These are phyloP conservation scores for Termitomyces sp. DNA, from an alignment of 768 basidiomycete genomes.

Conservation along the genomic window DNA sequence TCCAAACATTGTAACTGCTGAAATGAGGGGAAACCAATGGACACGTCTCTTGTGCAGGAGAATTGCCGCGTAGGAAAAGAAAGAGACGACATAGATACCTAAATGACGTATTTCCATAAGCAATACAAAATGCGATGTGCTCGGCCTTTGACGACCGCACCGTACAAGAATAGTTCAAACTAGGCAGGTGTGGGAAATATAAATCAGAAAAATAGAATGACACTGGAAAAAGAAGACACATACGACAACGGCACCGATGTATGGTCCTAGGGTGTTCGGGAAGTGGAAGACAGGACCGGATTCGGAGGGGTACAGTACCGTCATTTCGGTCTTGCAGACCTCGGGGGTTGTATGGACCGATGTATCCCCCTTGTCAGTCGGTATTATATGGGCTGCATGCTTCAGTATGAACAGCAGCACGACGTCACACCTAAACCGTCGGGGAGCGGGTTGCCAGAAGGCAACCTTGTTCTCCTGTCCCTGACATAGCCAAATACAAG, in stretches of 20 bases:
- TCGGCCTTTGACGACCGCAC: conserved; percentile 1
- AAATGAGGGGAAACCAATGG: background rate
- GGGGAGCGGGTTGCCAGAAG: background rate
- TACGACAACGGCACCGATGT: conserved; percentile 9
- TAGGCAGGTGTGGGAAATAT: background rate
- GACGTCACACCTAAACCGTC: background rate
- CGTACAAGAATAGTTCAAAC: conserved; percentile 18
- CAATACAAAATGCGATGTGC: background rate
- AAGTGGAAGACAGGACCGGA: conserved; percentile 5
- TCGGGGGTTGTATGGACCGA: background rate
- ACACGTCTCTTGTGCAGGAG: background rate
- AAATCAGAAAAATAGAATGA: background rate
- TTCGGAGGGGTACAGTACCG: conserved; percentile 6
- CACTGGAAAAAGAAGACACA: background rate
- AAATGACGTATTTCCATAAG: background rate
- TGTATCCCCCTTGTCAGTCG: background rate
- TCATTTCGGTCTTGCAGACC: background rate
- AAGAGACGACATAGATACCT: conserved; percentile 15
- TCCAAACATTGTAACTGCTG: conserved; percentile 10
- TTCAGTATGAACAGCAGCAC: background rate
- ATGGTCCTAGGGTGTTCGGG: conserved; percentile 5
- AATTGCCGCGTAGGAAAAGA: conserved; percentile 6
- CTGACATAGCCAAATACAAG: background rate
- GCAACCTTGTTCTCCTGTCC: conserved; percentile 5
- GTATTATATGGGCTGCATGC: background rate